A percentile compares a stretch with the other conserved stretches of the same genome.
Evolutionary conservation across 192 early-diverging fungal species (phyloP).

Genomic region (Backusella mclennaniae): DNA sequence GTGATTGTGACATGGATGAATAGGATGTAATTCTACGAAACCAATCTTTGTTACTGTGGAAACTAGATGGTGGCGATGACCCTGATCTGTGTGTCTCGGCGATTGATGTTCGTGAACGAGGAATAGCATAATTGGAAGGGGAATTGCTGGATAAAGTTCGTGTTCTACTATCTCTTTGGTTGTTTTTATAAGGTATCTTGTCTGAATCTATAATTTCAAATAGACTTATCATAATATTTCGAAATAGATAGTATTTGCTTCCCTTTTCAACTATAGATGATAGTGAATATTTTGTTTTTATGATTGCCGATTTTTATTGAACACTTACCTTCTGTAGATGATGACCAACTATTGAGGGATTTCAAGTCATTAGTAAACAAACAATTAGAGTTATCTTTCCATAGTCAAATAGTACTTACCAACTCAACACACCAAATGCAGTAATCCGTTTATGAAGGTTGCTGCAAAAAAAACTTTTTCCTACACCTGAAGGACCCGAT

Average conservation of each 20-base stretch:
- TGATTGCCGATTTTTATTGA: not conserved
- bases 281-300: not conserved
- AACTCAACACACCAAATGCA: conserved; percentile 23
- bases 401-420: conserved; percentile 19
- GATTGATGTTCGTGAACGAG: not conserved
- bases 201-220: conserved; percentile 46
- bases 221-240: conserved; percentile 40
- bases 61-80: not conserved
- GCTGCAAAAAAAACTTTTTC: conserved; percentile 51
- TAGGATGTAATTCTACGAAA: not conserved
- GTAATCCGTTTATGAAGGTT: conserved; percentile 34
- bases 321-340: conserved; percentile 32
- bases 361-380: not conserved
- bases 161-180: not conserved
- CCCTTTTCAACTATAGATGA: conserved; percentile 41
- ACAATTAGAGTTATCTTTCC: not conserved
- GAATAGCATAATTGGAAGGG: not conserved
- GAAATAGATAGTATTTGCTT: conserved; percentile 44
- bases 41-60: not conserved
- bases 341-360: conserved; percentile 15
- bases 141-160: not conserved
- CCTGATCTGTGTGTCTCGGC: not conserved
- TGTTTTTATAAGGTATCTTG: conserved; percentile 34
- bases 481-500: conserved; percentile 40
- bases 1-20: not conserved